Conservation (phyloP, 2,329 filamentous ascomycete species). For the Claviceps maximensis region DNA sequence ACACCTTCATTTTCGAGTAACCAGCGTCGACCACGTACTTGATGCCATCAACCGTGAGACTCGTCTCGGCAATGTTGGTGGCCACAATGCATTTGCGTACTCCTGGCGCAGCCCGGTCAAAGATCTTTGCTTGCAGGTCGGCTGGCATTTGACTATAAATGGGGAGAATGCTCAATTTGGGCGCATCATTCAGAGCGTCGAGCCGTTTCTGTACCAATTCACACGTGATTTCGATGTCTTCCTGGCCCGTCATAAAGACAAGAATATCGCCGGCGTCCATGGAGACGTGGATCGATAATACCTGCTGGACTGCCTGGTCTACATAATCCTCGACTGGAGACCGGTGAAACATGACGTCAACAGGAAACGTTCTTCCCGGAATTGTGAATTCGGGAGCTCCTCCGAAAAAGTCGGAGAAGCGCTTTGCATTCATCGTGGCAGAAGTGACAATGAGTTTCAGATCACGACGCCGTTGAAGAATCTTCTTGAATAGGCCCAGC, state of each 20-base stretch:
- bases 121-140: slow-evolving; percentile 94
- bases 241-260: slow-evolving; percentile 98
- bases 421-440: slow-evolving; percentile 94
- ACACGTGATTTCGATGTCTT: slow-evolving; percentile 95
- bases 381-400: slow-evolving; percentile 95
- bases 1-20: slow-evolving; percentile 95
- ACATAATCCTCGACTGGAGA: slow-evolving; percentile 97
- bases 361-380: slow-evolving; percentile 88
- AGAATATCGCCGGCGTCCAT: slow-evolving; percentile 88
- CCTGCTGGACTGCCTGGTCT: slow-evolving; percentile 90
- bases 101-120: slow-evolving; percentile 78
- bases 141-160: slow-evolving; percentile 99
- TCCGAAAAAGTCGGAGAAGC: slow-evolving; percentile 91
- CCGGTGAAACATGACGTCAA: slow-evolving; percentile 89
- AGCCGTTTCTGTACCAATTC: slow-evolving; percentile 82
- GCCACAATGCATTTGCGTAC: slow-evolving; percentile 96
- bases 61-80: slow-evolving; percentile 97
- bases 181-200: slow-evolving; percentile 81
- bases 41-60: slow-evolving; percentile 94
- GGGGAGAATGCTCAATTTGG: slow-evolving; percentile 84
- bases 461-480: slow-evolving; percentile 75
- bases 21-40: slow-evolving; percentile 98
- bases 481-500: slow-evolving; percentile 97
- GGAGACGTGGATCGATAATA: slow-evolving; percentile 89
- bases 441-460: slow-evolving; percentile 96